Base-by-base conservation (phyloP, 768 basidiomycete genomes). In the Naganishia friedmannii region DNA sequence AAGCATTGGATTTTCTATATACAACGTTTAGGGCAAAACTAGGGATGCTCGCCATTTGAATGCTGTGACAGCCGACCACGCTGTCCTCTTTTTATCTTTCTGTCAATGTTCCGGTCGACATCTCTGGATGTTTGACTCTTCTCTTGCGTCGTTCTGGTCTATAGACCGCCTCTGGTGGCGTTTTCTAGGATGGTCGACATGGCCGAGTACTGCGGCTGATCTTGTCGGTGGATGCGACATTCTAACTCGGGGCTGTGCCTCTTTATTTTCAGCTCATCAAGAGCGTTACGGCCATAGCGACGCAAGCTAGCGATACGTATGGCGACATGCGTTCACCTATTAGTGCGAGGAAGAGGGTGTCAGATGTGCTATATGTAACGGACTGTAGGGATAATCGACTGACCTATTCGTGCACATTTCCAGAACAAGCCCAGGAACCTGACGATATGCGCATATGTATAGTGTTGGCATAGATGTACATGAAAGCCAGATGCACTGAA, bases 321-420 rank as follows among this genome's bases (percentile, higher is more conserved):
- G 95, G 96, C 32, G 95, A 97, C 54, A 99, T 83, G 23, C 96
- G 86, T 81, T 98, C 96, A 63, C 95, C 93, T 96, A 79, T 32
- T 42, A 32, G 5, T 26, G 48, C 48, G 46, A 67, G 26, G 48
- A 12, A 28, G 23, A 45, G 48, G 56, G 39, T 1, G 53, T 46
- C 19, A 39, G 60, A 31, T 9, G 3, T 31, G 12, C 8, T 58
- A 8, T 12, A 12, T 3, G 7, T n/a, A 39, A n/a, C n/a, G 57
- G 3, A 17, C 31, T 58, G 32, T 58, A 34, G 37, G 42, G 8
- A 15, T 15, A 32, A 10, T 34, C 19, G 1, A 81, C 86, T 70
- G 77, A 92, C 93, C 96, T 84, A 99, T 93, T 63, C 96, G 86
- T 13, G 96, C 95, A 58, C 88, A 90, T 86, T 93, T 99, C 86